Conservation (phyloP, 495 filamentous ascomycete genomes). For the Darksidea phi region DNA sequence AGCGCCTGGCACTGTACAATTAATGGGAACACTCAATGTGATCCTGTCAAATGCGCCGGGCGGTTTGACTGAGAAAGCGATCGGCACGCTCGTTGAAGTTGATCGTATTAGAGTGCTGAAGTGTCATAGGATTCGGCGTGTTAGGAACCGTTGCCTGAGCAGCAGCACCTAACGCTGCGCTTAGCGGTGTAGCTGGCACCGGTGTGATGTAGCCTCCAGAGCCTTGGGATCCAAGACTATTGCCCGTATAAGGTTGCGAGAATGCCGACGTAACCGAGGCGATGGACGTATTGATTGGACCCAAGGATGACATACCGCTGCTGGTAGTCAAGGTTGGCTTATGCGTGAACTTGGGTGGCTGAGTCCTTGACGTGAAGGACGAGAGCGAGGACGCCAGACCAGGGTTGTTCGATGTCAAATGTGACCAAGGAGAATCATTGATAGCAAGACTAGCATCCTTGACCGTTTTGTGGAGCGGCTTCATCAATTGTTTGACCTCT, state of each 20-base stretch:
- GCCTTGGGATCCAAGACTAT: conserved; percentile 35
- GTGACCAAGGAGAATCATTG: conserved; percentile 74
- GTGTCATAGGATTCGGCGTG: conserved; percentile 49
- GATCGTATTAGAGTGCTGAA: no score
- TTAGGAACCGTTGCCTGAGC: conserved; percentile 85
- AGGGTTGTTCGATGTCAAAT: conserved; percentile 38
- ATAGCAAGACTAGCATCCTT: conserved; percentile 74
- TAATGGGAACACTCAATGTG: no score
- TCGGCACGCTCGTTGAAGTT: no score
- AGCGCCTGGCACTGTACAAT: not conserved
- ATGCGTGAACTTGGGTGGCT: conserved; percentile 22
- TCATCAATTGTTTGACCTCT: conserved; percentile 68
- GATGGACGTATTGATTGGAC: conserved; percentile 36
- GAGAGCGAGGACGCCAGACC: conserved; percentile 5
- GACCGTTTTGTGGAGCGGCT: conserved; percentile 71
- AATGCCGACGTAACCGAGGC: conserved; percentile 15
- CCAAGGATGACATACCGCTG: conserved; percentile 14
- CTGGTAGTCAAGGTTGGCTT: conserved; percentile 5
- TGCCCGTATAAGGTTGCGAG: conserved; percentile 31
- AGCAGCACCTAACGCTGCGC: conserved; percentile 81
- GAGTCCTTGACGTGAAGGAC: conserved; percentile 22
- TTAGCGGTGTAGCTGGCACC: conserved; percentile 68
- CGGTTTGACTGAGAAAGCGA: conserved; percentile 13
- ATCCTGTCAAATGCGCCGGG: conserved; percentile 10
- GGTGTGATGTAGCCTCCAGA: conserved; percentile 45